A percentile compares a stretch with the other conserved stretches of the same genome.
phyloP scores from a whole-genome alignment of 176 grass and related monocot species.

The Oryza meyeriana region DNA sequence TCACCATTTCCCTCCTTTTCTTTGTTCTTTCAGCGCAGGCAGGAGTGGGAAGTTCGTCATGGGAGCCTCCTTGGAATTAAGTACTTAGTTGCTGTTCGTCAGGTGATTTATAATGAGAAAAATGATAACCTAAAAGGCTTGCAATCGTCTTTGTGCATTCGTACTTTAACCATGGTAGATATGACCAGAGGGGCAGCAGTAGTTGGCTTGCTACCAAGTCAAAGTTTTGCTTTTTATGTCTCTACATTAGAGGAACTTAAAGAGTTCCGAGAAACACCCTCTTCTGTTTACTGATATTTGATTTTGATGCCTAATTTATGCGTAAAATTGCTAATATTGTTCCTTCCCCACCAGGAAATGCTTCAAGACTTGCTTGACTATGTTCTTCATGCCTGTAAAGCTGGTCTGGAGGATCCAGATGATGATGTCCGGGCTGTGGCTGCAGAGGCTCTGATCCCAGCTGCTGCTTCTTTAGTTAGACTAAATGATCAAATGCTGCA shows the following conservation, averaged over 20 bases:
- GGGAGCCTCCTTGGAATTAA: constrained; percentile 98
- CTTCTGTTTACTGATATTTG: constrained; percentile 18
- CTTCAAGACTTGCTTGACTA: constrained; percentile 75
- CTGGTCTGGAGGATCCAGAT: constrained; percentile 93
- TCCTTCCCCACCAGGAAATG: constrained; percentile 74
- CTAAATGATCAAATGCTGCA: constrained; percentile 80
- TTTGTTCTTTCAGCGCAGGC: constrained; percentile 92
- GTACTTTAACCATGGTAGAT: neutral
- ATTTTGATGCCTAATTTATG: neutral
- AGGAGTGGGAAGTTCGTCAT: constrained; percentile 99
- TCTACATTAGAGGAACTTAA: neutral
- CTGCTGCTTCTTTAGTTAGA: constrained; percentile 76
- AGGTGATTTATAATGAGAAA: constrained; percentile 50
- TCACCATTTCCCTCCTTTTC: constrained; percentile 18
- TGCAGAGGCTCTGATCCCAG: constrained; percentile 93
- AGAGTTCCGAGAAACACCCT: neutral
- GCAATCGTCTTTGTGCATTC: neutral
- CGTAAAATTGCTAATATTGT: constrained; percentile 25
- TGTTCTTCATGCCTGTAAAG: constrained; percentile 88
- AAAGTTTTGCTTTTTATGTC: neutral
- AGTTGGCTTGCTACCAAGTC: neutral
- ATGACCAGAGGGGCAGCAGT: neutral
- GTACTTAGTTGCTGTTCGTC: constrained; percentile 92
- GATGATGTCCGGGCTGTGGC: constrained; percentile 99
- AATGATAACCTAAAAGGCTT: constrained; percentile 13